Evolutionary conservation across 805 yeast genomes (phyloP).

Genomic region (Schizosaccharomyces pombe): DNA sequence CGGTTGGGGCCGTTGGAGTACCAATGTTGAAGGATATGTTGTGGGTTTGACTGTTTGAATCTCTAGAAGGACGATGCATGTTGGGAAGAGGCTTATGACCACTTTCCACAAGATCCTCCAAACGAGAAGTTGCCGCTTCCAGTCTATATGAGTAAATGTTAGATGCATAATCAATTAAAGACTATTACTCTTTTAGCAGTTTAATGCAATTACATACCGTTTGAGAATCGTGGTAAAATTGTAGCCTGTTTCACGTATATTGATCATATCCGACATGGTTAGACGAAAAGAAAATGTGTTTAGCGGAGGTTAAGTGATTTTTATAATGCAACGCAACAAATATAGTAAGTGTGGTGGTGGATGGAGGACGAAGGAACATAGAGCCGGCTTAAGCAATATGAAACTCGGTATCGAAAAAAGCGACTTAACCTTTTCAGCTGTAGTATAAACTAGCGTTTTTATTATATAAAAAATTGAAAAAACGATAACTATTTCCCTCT

Average conservation of each 20-base stretch:
- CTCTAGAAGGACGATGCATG: conserved; percentile 4
- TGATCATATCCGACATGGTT: conserved; percentile 9
- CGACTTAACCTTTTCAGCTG: too few relatives aligned
- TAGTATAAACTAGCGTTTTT: too few relatives aligned
- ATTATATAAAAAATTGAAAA: too few relatives aligned
- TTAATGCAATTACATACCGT: conserved; percentile 19
- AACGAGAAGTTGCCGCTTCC: conserved; percentile 81
- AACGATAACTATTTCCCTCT: too few relatives aligned
- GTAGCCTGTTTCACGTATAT: conserved; percentile 28
- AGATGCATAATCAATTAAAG: neutral
- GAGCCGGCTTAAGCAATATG: too few relatives aligned
- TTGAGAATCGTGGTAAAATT: conserved; percentile 60
- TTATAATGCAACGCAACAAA: too few relatives aligned
- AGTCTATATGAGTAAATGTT: conserved; percentile 22
- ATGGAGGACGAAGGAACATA: too few relatives aligned
- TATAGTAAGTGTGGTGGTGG: too few relatives aligned
- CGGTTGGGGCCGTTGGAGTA: neutral
- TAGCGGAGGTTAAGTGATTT: neutral
- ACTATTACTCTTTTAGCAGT: neutral
- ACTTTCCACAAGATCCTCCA: conserved; percentile 66
- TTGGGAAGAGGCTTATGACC: conserved; percentile 34
- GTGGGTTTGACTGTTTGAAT: neutral
- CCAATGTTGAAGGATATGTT: neutral
- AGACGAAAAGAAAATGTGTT: neutral
- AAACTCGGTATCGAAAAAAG: too few relatives aligned